Base-by-base conservation (phyloP, 768 basidiomycete species). In the Phylloporus arenicola region DNA sequence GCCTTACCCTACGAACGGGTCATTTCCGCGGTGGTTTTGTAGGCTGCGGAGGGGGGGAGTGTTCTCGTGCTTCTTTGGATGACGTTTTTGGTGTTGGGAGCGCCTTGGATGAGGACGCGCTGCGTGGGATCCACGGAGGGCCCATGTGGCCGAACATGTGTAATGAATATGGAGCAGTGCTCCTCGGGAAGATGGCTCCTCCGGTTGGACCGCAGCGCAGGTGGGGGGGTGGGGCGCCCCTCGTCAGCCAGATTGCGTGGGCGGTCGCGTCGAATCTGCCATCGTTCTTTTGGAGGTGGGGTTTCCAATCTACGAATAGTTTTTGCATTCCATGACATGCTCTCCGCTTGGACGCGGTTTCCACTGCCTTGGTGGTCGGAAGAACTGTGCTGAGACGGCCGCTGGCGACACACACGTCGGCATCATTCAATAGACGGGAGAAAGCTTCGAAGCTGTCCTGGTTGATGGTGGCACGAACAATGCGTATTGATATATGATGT, bases 11-110 rank as follows among this genome's bases (percentile, higher is more conserved):
- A 54, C 42, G 50, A 45, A 48, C 39, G 42, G 43, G 40, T 46
- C 51, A 64, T 65, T 61, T 65, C 62, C 64, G 64, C 43, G 48
- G 54, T 53, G 48, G 54, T 40, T 35, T 54, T 33, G 53, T 34
- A 30, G 16, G 40, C 10, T 38, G 27, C 27, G 40, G 30, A 20
- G 17, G 38, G 46, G 27, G 37, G 35, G 12, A 9, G 10, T 27
- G 29, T 57, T 53, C 54, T 51, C 37, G 37, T 46, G 47, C 43
- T 57, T 55, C 52, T 45, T 43, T 2, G 20, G 39, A 27, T n/a
- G 38, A 53, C 51, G 6, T 30, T 43, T 57, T 45, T 55, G 52
- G 53, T 47, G 49, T 10, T 46, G 52, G 10, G 35, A 30, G 38
- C 42, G 20, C 52, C 43, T 30, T 41, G 30, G 37, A 52, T 48